Evolutionary conservation across 208 protist species (phyloP), one percentile per base, ranked within the genome.

Genomic region (Trypanosoma platydactyli): DNA sequence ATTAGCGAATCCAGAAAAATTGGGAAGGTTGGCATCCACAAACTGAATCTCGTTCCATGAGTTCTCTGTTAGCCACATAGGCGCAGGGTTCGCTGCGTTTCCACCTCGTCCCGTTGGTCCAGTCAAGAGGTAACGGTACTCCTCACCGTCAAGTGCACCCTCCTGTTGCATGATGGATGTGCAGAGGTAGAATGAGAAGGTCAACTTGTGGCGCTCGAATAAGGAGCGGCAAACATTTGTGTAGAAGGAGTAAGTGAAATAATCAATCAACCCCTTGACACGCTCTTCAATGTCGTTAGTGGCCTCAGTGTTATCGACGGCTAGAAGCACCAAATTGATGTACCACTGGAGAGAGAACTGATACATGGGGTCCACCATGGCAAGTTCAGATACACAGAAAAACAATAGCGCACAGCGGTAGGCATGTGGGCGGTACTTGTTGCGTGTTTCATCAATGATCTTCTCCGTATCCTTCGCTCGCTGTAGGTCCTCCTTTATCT

Each of bases 261-360:
- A 97, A 56, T 99, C 92, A 59, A 91, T 98, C 41, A 99, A 48
- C 58, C 91, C 97, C 27, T 68, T 30, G 13, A 99, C 75, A 33
- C 97, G 84, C 66, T 79, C 60, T 55, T 91, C 85, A 18, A 99
- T 80, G 12, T 76, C 67, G 27, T 88, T 81, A 18, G 76, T 77
- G 13, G 56, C 68, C 64, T 85, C 81, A 24, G 78, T 83, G 22
- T 97, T 94, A 56, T 97, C 86, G 15, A 96, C 74, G 16, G 85
- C 83, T 38, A 87, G 74, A 18, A 97, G 71, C 67, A 99, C 99
- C 13, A 99, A 73, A 54, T 94, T 95, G 56, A 98, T 89, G 79
- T 99, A 99, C 98, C 98, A 99, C 73, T 93, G 87, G 55, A 98
- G 77, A 11, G 96, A 98, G 75, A 98, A 99, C 80, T 99, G 96